Evolutionary conservation across 2,329 filamentous ascomycete species (phyloP).

Genomic region (Colletotrichum lupini): DNA sequence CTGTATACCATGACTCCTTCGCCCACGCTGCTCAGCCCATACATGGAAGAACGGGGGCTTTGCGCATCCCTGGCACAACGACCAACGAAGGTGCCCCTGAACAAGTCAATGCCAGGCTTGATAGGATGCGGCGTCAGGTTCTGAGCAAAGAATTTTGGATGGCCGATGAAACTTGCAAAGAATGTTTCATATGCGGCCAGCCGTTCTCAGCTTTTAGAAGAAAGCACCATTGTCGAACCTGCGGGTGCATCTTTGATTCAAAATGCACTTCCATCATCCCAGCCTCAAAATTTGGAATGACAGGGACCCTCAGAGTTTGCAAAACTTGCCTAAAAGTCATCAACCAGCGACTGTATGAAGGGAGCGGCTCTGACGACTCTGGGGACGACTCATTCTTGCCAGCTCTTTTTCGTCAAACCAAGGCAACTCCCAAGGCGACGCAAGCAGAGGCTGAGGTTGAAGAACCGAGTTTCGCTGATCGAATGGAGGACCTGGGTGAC

Average conservation of each 20-base stretch:
- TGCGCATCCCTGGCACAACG: constrained; percentile 67
- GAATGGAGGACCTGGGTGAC: constrained; percentile 57
- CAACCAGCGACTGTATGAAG: constrained; percentile 82
- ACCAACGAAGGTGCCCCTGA: constrained; percentile 67
- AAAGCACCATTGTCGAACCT: constrained; percentile 96
- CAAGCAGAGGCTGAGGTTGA: constrained; percentile 51
- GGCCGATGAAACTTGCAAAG: constrained; percentile 97
- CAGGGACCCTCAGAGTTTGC: constrained; percentile 87
- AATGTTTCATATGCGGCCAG: constrained; percentile 92
- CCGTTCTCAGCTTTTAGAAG: constrained; percentile 93
- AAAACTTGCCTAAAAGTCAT: constrained; percentile 94
- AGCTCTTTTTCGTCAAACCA: constrained; percentile 68
- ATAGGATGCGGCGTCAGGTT: constrained; percentile 85
- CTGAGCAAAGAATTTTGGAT: constrained; percentile 98
- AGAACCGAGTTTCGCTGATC: constrained; percentile 54
- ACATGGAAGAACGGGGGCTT: constrained; percentile 56
- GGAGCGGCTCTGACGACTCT: constrained; percentile 87
- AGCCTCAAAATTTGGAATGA: constrained; percentile 87
- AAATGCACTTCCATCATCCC: constrained; percentile 95
- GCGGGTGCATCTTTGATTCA: constrained; percentile 98
- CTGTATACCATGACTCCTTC: constrained; percentile 68
- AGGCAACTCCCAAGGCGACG: constrained; percentile 49
- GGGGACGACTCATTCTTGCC: constrained; percentile 79
- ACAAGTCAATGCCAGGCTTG: constrained; percentile 69
- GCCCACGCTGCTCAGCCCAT: constrained; percentile 57